These are phyloP conservation scores for Erysimum pusillum DNA, from an alignment of 441 rosid species.

Conservation along the genomic window DNA sequence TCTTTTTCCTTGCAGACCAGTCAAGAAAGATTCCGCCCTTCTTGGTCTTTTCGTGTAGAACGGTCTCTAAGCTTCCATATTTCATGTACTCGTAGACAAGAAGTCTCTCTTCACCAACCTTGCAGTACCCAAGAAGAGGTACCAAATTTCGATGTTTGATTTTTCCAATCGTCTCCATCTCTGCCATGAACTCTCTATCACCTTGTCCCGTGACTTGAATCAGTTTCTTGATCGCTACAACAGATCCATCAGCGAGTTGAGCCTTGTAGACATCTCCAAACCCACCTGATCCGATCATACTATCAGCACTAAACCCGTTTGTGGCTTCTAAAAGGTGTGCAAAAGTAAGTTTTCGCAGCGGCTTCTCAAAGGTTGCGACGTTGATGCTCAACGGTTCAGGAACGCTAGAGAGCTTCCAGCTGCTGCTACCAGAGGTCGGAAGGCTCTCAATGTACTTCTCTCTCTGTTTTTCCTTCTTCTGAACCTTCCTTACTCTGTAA, in stretches of 20 bases:
- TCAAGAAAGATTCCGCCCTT: conserved; percentile 61
- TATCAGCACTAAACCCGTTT: conserved; percentile 90
- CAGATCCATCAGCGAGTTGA: conserved; percentile 68
- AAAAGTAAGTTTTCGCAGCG: conserved; percentile 82
- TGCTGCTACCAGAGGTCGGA: conserved; percentile 84
- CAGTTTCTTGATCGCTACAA: conserved; percentile 91
- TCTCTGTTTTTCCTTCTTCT: conserved; percentile 64
- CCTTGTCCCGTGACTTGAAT: conserved; percentile 91
- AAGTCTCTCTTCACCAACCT: conserved; percentile 92
- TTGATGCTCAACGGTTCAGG: conserved; percentile 91
- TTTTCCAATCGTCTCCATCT: conserved; percentile 97
- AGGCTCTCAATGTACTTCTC: conserved; percentile 93
- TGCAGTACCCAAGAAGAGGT: conserved; percentile 90
- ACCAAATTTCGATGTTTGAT: conserved; percentile 93
- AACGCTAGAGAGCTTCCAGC: conserved; percentile 92
- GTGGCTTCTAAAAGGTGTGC: conserved; percentile 94
- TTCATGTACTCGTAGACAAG: conserved; percentile 97
- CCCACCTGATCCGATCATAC: conserved; percentile 92
- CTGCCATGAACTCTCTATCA: conserved; percentile 97
- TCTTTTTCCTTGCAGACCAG: conserved; percentile 86
- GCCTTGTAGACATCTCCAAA: conserved; percentile 98
- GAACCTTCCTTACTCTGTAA: conserved; percentile 60
- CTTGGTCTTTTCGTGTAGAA: conserved; percentile 74
- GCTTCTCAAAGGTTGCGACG: conserved; percentile 91
- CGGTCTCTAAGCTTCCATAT: conserved; percentile 90